phyloP scores from a whole-genome alignment of 345 rosid species.

The Iberis pinnata region DNA sequence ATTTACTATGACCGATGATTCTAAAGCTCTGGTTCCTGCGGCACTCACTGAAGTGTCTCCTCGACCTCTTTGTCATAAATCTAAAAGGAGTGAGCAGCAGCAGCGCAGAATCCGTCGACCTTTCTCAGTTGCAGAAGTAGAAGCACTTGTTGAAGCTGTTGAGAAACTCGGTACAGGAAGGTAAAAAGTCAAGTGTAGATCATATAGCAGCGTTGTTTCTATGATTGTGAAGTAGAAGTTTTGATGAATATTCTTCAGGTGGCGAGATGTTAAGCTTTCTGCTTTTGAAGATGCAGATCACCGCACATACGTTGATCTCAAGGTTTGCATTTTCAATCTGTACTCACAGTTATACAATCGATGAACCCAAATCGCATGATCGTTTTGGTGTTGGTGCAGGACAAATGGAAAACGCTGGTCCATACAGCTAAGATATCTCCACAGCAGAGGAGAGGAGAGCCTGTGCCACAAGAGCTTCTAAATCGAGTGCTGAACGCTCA shows the following conservation, averaged over 20 bases:
- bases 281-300: constrained; percentile 86
- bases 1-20: constrained; percentile 41
- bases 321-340: constrained; percentile 41
- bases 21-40: constrained; percentile 51
- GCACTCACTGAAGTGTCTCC: constrained; percentile 37
- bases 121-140: constrained; percentile 92
- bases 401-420: constrained; percentile 96
- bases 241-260: constrained; percentile 38
- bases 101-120: constrained; percentile 94
- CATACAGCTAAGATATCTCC: constrained; percentile 95
- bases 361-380: neutral
- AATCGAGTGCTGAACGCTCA: constrained; percentile 78
- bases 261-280: constrained; percentile 84
- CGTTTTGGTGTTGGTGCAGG: constrained; percentile 35
- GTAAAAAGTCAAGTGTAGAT: constrained; percentile 19
- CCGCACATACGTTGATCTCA: constrained; percentile 92
- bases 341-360: no score
- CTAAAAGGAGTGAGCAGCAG: constrained; percentile 53
- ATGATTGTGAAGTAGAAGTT: neutral
- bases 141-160: constrained; percentile 92
- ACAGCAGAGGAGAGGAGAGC: constrained; percentile 95
- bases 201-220: neutral
- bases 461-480: constrained; percentile 85
- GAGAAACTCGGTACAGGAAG: constrained; percentile 97
- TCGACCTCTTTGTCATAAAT: constrained; percentile 46